Percentiles rank a stretch among this genome's conserved stretches.
phyloP scores from a whole-genome alignment of 2,329 filamentous ascomycete genomes.

The Ophiocordyceps camponoti-leonardi region DNA sequence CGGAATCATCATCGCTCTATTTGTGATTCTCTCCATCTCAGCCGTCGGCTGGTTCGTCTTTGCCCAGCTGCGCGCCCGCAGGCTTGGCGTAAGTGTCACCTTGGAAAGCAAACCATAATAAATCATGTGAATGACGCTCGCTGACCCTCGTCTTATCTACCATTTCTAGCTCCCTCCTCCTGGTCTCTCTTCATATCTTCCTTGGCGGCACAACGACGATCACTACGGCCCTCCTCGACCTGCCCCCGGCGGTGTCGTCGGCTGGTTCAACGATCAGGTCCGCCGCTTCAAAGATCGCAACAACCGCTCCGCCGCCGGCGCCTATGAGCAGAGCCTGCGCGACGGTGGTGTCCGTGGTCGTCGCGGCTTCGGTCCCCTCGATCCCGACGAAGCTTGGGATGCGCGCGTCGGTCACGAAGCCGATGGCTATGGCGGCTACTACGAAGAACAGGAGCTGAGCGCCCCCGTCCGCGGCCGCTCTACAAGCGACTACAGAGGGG shows the following conservation, averaged over 20 bases:
- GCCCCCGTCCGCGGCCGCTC: conserved; percentile 9
- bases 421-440: conserved; percentile 45
- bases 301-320: conserved; percentile 48
- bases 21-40: conserved; percentile 40
- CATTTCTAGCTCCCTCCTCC: conserved; percentile 49
- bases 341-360: conserved; percentile 22
- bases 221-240: conserved; percentile 34
- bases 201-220: conserved; percentile 39
- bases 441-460: conserved; percentile 64
- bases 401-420: conserved; percentile 59
- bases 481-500: conserved; percentile 15
- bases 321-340: conserved; percentile 47
- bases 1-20: conserved; percentile 55
- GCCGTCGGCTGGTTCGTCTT: conserved; percentile 52
- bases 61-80: conserved; percentile 53
- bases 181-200: conserved; percentile 49
- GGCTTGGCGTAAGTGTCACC: conserved; percentile 43
- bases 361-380: conserved; percentile 48
- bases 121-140: background rate
- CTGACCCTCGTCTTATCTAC: background rate
- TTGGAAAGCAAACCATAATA: background rate
- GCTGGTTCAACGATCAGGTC: conserved; percentile 56
- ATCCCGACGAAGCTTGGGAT: conserved; percentile 80
- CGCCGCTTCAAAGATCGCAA: conserved; percentile 46
- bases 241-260: conserved; percentile 44